Evolutionary conservation across 768 basidiomycete species (phyloP), one percentile per base, ranked within the genome.

Genomic region (Lyophyllum shimeji): DNA sequence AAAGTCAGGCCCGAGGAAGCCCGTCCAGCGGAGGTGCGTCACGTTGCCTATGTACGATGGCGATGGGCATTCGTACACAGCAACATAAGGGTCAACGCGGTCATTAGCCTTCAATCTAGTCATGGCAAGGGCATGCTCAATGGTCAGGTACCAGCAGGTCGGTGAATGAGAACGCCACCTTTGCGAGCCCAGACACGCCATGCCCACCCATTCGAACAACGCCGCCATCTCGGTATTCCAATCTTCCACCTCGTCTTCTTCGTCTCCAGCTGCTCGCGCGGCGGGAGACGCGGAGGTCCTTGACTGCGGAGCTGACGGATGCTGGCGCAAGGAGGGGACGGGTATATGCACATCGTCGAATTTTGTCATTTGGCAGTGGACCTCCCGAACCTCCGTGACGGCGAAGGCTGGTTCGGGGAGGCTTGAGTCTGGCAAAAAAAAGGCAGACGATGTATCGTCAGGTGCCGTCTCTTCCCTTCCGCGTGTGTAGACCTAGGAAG

Each of bases 131-230:
- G 17, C 20, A 20, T 23, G 48, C 39, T 23, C 46, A 59, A 49
- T n/a, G n/a, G 25, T 25, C 45, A 46, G 34, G 37, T 31, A 42
- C 52, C 18, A 53, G 39, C 58, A 21, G 23, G 33, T 55, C 9
- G n/a, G 3, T 17, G 12, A 23, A 39, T 39, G 20, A 18, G 31
- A 21, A 40, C 24, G 65, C 6, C 57, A 86, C 89, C 89, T 76
- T 64, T 87, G 85, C 1, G 89, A 75, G 13, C 83, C 86, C 4
- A 90, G 63, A 54, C 75, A 76, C 2, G 82, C 85, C 82, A 90
- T 80, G 7, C 88, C 89, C 7, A 83, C 75, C 89, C 89, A 91
- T 65, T 90, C 89, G 50, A 87, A 85, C 15, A 89, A 68, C 2
- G 64, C 69, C 7, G 69, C 65, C 42, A 81, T 68, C 7, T 74